Evolutionary conservation across 805 yeast genomes (phyloP).

Genomic region (Teunomyces stri): DNA sequence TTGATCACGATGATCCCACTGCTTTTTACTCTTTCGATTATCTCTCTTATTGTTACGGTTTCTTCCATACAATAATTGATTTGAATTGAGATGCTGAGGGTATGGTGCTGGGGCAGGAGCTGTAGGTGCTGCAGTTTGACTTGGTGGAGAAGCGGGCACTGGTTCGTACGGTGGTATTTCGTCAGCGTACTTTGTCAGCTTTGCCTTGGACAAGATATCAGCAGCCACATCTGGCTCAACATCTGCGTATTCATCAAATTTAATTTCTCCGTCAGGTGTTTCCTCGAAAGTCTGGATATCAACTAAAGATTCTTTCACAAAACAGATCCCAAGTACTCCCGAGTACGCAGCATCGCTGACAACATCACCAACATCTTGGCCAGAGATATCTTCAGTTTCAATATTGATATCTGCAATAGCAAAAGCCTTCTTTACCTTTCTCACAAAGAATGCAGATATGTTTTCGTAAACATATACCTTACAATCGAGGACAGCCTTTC

Average conservation of each 20-base stretch:
- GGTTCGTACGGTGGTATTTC: not conserved
- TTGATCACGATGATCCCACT: conserved; percentile 1
- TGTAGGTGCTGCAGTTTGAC: not conserved
- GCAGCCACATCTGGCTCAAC: conserved; percentile 68
- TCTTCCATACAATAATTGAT: not conserved
- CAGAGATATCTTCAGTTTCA: conserved; percentile 38
- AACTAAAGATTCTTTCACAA: conserved; percentile 56
- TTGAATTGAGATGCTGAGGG: not conserved
- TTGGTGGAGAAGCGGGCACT: not conserved
- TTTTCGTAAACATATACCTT: conserved; percentile 41
- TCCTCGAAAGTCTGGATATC: conserved; percentile 74
- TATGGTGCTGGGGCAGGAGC: not conserved
- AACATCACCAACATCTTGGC: conserved; percentile 27
- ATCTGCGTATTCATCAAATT: conserved; percentile 78
- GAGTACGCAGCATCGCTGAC: conserved; percentile 77
- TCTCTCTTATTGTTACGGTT: not conserved
- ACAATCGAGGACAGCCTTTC: conserved; percentile 33
- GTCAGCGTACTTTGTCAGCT: conserved; percentile 19
- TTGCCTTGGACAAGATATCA: conserved; percentile 50
- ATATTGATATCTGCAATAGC: conserved; percentile 34
- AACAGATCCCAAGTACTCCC: conserved; percentile 70
- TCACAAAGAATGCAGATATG: conserved; percentile 36
- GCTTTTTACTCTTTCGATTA: not conserved
- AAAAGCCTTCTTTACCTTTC: conserved; percentile 38
- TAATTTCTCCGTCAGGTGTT: conserved; percentile 66